Base-by-base conservation (phyloP, 352 stramenopile species). In the Nothophytophthora sp. region DNA sequence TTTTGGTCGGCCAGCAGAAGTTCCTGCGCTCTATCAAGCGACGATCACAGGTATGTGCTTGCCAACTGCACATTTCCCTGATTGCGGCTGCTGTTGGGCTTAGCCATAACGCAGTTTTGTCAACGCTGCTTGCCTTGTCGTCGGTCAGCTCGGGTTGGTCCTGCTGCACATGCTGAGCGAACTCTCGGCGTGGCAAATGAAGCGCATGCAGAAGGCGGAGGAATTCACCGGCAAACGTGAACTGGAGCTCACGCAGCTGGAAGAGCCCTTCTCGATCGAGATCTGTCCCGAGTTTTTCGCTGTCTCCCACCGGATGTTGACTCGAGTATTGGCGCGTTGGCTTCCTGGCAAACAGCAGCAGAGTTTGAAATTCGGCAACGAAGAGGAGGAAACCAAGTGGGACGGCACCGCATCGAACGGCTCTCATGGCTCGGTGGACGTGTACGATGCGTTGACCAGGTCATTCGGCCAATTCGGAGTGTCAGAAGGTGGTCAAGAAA, bases 151-250 rank as follows among this genome's bases (percentile, higher is more conserved):
- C 6, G 83, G 80, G 1, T 72, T 94, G 52, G 53, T 94, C 25
- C 34, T 92, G 41, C 52, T 95, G 19, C 66, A 74, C 40, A 73
- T 95, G 29, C 37, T 95, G 22, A 88, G 83, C 16, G 83, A 93
- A 23, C 43, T 95, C 3, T 91, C 83, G 3, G 75, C 77, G 20
- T 95, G 86, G 83, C 82, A 95, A 70, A 94, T 96, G 81, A 90
- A 94, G 41, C 82, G 81, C 47, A 93, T 96, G 84, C 83, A 96
- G 43, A 89, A 87, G 46, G 73, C 72, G 0, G 84, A 96, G 62
- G 84, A 94, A 42, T 86, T 88, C 19, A 72, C 68, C 1, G 72
- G 78, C 1, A 87, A 88, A 56, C 67, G 66, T 11, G 77, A 91
- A 45, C 73, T 89, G 18, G 70, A 92, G 36, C 57, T 90, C 18